Evolutionary conservation across 495 filamentous ascomycete genomes (phyloP), one percentile per base, ranked within the genome.

Genomic region (Entonaema liquescens): DNA sequence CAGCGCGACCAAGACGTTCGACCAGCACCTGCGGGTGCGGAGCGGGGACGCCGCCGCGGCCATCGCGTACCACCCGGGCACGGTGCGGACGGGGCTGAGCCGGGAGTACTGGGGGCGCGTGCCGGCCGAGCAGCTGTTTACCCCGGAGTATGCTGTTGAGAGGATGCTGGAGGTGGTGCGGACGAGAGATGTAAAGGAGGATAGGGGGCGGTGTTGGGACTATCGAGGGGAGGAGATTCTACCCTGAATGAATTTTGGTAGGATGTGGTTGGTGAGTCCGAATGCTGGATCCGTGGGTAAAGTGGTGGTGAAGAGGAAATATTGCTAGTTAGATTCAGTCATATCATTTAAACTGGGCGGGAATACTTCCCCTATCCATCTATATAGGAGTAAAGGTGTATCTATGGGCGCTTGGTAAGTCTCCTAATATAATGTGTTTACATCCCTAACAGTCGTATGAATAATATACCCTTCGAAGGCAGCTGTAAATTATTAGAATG

Each of bases 11-110:
- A 92, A 90, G 77, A 90, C 86, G 0, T 88, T 95, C 69, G 93
- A 95, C 77, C 77, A 90, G n/a, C 84, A 91, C 72, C 76, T 95
- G 38, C 76, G 74, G 56, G 76, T 79, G 17, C 79, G 80, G 13
- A 83, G 84, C 44, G 87, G 83, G 0, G 84, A 84, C 3, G 88
- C 85, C 44, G 90, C 89, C 3, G 49, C 21, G 66, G 85, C 85
- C 0, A 79, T 97, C 4, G 85, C 83, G n/a, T 81, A 95, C 77
- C 93, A 96, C 80, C 93, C 92, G 4, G 92, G 93, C 1, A 95
- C 92, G 8, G 92, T 96, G 40, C 89, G 86, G 78, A 94, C 92
- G 49, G 89, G 84, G 12, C 80, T 96, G 71, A 92, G 89, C 53
- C 84, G 79, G 70, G 90, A 89, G 44, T 95, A 90, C 74, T 94